phyloP scores from a whole-genome alignment of 106 monocot genomes.

The Apostasia shenzhenica region DNA sequence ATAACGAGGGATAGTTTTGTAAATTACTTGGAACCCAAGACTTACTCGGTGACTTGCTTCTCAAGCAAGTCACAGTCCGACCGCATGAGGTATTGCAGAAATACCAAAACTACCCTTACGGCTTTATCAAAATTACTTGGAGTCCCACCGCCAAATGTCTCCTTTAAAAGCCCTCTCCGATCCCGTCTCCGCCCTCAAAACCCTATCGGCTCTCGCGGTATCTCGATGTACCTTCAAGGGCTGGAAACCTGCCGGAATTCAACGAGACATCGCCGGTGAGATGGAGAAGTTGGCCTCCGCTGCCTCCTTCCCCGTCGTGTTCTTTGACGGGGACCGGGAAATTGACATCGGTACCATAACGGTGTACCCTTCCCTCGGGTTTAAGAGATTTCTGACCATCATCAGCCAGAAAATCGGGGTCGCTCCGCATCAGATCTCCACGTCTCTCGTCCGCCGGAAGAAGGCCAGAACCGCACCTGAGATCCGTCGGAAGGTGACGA shows the following conservation, averaged over 20 bases:
- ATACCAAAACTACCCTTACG: too few species aligned
- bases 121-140: too few species aligned
- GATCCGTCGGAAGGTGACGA: constrained; percentile 21
- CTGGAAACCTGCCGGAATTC: constrained; percentile 5
- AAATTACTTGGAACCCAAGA: too few species aligned
- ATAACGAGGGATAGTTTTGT: too few species aligned
- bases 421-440: constrained; percentile 35
- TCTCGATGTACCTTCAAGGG: not conserved
- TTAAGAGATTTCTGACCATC: constrained; percentile 26
- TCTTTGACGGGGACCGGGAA: constrained; percentile 39
- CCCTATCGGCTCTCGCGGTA: too few species aligned
- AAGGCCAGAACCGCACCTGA: constrained; percentile 23
- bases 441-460: constrained; percentile 31
- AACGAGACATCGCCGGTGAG: not conserved
- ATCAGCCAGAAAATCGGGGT: constrained; percentile 30
- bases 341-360: constrained; percentile 34
- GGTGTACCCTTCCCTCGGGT: constrained; percentile 5
- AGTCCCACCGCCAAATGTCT: too few species aligned
- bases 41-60: too few species aligned
- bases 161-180: too few species aligned
- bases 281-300: constrained; percentile 8
- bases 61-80: too few species aligned
- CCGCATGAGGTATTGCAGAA: too few species aligned
- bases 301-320: constrained; percentile 37
- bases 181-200: too few species aligned